Evolutionary conservation across 1,284 basidiomycete genomes (phyloP), one percentile per base, ranked within the genome.

Genomic region (Microbotryum scabiosae): DNA sequence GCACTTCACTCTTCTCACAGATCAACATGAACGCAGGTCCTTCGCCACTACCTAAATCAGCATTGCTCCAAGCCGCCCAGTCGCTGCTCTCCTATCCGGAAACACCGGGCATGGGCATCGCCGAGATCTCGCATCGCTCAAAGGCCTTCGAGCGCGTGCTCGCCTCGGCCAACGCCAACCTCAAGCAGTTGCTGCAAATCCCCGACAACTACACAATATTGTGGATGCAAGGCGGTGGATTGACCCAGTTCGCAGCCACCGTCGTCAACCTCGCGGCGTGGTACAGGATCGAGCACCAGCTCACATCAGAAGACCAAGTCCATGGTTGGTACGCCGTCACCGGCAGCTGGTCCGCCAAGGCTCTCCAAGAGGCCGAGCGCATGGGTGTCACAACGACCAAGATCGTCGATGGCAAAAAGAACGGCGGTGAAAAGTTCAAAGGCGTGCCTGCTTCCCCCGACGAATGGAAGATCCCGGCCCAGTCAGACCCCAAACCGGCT

Each of bases 1-100:
- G 16, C 36, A 1, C 36, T 25, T 45, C 44, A 12, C 23, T 9
- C 43, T 16, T 16, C n/a, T 25, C 48, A 5, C 59, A 68, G 67
- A 82, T 88, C 75, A 96, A 97, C 79, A 90, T 97, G 74, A 88
- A 89, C 50, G 87, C 92, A 52, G 92, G 92, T 2, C 92, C 92
- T 28, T 93, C 89, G 32, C 86, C 88, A 0, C 79, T 97, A 43
- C 92, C 92, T 20, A 81, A 84, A 21, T 78, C 83, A 5, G 89
- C 96, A 16, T 83, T 97, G 32, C 54, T 78, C 72, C 85, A 91
- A 71, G 88, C 91, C 3, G 79, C 84, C 32, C 80, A 83, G 64
- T 86, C 85, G 14, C 80, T 97, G 20, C 77, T 97, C 72, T 87
- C 96, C 78, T 97, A 92, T 77, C 79, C 85, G 61, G 81, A 81